Base-by-base conservation (phyloP, 73 alveolate species). In the Halteria grandinella region DNA sequence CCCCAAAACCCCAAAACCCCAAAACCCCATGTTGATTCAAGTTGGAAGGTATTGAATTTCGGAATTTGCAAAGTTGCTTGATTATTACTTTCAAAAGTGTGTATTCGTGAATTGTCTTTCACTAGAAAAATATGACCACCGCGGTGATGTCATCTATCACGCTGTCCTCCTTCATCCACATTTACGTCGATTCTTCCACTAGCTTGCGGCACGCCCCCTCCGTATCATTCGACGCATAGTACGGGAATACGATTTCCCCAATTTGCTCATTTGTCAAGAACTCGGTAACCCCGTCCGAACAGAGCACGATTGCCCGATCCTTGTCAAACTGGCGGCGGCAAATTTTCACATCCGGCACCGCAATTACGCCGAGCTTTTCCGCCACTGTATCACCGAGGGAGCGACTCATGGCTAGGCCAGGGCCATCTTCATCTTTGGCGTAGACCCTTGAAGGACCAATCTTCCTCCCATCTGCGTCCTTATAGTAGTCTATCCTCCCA, bases 361-460 rank as follows among this genome's bases (percentile, higher is more conserved):
- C 72, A 44, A 85, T 72, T 0, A 90, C 97, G 10, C 97, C 97
- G 0, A 87, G 88, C 40, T 79, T 73, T 43, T 87, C 87, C 0
- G 97, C 97, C 0, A 82, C 84, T 10, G 70, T 69, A 53, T 90
- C 97, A 4, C 97, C 97, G 12, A 90, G 72, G 0, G 94, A 86
- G 34, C 97, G 60, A 82, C 93, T 80, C 97, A 90, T 90, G 1
- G 97, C 97, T 23, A 90, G 79, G 59, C 97, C 97, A 1, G 97
- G 97, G 0, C 73, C 69, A 64, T 90, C 90, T 25, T 90, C 97
- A 62, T 86, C 52, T 54, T 78, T 79, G 58, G 86, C 55, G 94
- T 94, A 90, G 29, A 90, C 97, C 55, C 97, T 48, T 71, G 78
- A 78, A 8, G 97, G 97, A 0, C 97, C 97, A 24, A 86, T 17